A percentile compares a stretch with the other conserved stretches of the same genome.
phyloP scores from a whole-genome alignment of 768 basidiomycete species.

The Leccinum variicolor region DNA sequence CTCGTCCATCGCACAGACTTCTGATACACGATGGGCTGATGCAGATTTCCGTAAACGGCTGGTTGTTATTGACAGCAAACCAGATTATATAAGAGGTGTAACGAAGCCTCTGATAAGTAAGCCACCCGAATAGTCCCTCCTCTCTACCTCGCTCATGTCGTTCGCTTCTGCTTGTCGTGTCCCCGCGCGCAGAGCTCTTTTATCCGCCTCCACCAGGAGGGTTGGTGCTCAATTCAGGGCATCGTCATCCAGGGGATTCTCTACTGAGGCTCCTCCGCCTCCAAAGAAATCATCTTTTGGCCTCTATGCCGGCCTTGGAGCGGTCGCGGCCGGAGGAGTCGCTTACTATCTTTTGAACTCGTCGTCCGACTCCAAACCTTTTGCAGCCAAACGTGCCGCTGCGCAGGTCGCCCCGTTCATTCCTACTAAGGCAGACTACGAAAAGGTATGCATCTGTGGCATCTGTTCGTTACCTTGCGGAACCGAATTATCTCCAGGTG shows the following conservation, averaged over 20 bases:
- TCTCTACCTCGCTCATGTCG: conserved; percentile 44
- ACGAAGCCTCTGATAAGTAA: conserved; percentile 6
- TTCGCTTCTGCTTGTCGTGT: conserved; percentile 47
- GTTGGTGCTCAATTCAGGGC: conserved; percentile 33
- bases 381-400: conserved; percentile 55
- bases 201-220: conserved; percentile 27
- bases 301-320: conserved; percentile 61
- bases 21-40: neutral
- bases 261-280: conserved; percentile 46
- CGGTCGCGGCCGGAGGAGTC: conserved; percentile 55
- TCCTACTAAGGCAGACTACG: conserved; percentile 82
- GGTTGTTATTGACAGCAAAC: neutral
- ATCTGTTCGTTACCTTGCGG: neutral
- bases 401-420: conserved; percentile 68
- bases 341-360: conserved; percentile 61
- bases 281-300: conserved; percentile 50
- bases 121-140: conserved; percentile 3
- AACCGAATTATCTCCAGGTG: conserved; percentile 45
- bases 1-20: conserved; percentile 14
- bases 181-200: conserved; percentile 45
- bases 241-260: conserved; percentile 53
- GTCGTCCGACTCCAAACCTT: conserved; percentile 42
- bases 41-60: neutral
- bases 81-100: conserved; percentile 16
- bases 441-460: conserved; percentile 54